Evolutionary conservation across 2,329 filamentous ascomycete genomes (phyloP).

Genomic region (Pseudonectria buxi): DNA sequence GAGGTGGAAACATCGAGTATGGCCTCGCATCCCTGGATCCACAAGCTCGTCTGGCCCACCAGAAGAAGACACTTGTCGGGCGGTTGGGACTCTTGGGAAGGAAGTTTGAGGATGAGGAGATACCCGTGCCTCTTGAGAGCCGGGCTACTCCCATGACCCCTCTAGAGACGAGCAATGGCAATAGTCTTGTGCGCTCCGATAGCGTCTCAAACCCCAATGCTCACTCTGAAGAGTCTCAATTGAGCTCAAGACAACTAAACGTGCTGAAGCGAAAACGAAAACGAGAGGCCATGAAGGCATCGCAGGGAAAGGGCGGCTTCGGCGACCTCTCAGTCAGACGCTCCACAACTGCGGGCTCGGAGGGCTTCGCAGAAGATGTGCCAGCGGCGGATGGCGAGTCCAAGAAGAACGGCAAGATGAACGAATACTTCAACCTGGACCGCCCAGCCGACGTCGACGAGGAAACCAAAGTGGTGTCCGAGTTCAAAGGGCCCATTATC

Average conservation of each 20-base stretch:
- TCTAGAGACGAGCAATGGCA: slow-evolving; percentile 34
- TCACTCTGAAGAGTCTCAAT: slow-evolving; percentile 55
- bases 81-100: slow-evolving; percentile 81
- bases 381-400: slow-evolving; percentile 44
- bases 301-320: slow-evolving; percentile 76
- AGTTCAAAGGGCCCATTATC: slow-evolving; percentile 81
- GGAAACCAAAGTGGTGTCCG: slow-evolving; percentile 84
- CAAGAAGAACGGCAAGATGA: slow-evolving; percentile 56
- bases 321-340: slow-evolving; percentile 74
- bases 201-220: slow-evolving; percentile 33
- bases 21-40: slow-evolving; percentile 76
- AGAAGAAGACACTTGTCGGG: slow-evolving; percentile 80
- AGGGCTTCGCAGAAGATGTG: slow-evolving; percentile 56
- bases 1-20: slow-evolving; percentile 82
- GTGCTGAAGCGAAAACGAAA: slow-evolving; percentile 92
- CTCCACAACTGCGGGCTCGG: slow-evolving; percentile 53
- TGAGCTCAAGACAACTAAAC: slow-evolving; percentile 92
- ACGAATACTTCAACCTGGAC: slow-evolving; percentile 89
- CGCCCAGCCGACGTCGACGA: slow-evolving; percentile 73
- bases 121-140: slow-evolving; percentile 49
- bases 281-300: slow-evolving; percentile 78
- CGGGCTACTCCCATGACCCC: slow-evolving; percentile 37
- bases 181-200: slow-evolving; percentile 28
- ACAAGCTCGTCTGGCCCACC: slow-evolving; percentile 70
- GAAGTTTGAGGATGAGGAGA: slow-evolving; percentile 76